A percentile compares a stretch with the other conserved stretches of the same genome.
These are phyloP conservation scores for Xanthoconium stramineum DNA, from an alignment of 768 basidiomycete genomes.

Conservation along the genomic window DNA sequence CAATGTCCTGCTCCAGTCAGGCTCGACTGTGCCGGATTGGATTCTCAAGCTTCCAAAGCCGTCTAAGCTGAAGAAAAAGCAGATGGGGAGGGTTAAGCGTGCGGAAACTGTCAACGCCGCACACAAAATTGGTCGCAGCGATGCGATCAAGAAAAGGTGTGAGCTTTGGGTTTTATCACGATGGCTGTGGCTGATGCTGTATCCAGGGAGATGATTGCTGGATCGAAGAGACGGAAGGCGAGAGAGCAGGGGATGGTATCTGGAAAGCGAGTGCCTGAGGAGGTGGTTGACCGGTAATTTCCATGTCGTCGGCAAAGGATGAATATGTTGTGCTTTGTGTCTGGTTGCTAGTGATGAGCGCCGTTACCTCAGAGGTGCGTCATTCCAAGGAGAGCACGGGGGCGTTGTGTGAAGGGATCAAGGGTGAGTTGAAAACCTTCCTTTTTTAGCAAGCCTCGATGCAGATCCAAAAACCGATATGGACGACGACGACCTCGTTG, in stretches of 20 bases:
- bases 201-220: constrained; percentile 73
- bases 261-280: not conserved
- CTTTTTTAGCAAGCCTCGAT: constrained; percentile 17
- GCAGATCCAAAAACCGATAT: constrained; percentile 30
- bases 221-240: constrained; percentile 63
- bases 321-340: constrained; percentile 9
- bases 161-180: constrained; percentile 7
- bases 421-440: constrained; percentile 13
- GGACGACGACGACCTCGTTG: constrained; percentile 22
- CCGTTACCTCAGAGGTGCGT: constrained; percentile 10
- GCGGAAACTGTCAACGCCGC: constrained; percentile 72
- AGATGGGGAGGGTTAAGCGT: constrained; percentile 83
- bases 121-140: constrained; percentile 61
- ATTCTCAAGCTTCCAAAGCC: constrained; percentile 94
- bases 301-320: constrained; percentile 9
- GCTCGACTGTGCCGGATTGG: constrained; percentile 90
- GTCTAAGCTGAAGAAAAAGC: constrained; percentile 79
- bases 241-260: constrained; percentile 21
- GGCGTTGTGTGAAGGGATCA: constrained; percentile 8
- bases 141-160: constrained; percentile 73
- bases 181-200: not conserved
- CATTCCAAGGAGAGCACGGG: not conserved
- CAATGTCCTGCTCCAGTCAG: constrained; percentile 92
- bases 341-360: constrained; percentile 1
- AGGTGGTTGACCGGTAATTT: not conserved